Conservation (phyloP, 495 filamentous ascomycete genomes). For the Lasiosphaeria miniovina region DNA sequence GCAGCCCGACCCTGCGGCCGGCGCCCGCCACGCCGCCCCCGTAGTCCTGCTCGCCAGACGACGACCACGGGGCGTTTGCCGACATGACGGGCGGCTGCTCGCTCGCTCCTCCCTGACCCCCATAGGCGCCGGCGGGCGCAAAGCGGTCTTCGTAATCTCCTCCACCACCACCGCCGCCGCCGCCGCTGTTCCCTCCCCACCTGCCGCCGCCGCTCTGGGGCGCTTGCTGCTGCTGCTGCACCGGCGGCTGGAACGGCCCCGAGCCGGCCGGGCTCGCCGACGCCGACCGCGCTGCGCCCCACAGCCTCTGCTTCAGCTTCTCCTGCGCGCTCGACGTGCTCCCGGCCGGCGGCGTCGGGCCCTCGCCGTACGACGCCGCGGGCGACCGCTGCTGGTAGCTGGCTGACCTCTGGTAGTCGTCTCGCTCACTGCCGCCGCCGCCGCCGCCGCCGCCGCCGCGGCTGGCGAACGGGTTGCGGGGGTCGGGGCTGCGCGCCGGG, state of each 20-base stretch:
- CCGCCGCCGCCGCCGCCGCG: constrained; percentile 12
- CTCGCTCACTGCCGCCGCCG: constrained; percentile 8
- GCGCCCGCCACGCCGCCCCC: constrained; percentile 35
- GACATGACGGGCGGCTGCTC: constrained; percentile 46
- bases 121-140: constrained; percentile 39
- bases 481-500: constrained; percentile 9
- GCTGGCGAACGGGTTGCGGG: constrained; percentile 25
- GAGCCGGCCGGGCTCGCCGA: constrained; percentile 38
- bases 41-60: constrained; percentile 41
- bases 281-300: constrained; percentile 43
- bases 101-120: constrained; percentile 25
- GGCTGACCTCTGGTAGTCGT: constrained; percentile 58
- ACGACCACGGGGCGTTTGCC: constrained; percentile 49
- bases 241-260: constrained; percentile 40
- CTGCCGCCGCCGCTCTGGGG: constrained; percentile 21
- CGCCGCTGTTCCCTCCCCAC: constrained; percentile 27
- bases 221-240: constrained; percentile 22
- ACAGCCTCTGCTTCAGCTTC: constrained; percentile 49
- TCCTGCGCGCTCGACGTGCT: constrained; percentile 42
- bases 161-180: constrained; percentile 19
- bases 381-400: constrained; percentile 58
- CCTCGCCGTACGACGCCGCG: constrained; percentile 20
- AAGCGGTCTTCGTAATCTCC: constrained; percentile 46
- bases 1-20: constrained; percentile 45
- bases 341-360: constrained; percentile 34